A percentile compares a stretch with the other conserved stretches of the same genome.
phyloP scores from a whole-genome alignment of 176 grass and related monocot species.

The Poa annua region DNA sequence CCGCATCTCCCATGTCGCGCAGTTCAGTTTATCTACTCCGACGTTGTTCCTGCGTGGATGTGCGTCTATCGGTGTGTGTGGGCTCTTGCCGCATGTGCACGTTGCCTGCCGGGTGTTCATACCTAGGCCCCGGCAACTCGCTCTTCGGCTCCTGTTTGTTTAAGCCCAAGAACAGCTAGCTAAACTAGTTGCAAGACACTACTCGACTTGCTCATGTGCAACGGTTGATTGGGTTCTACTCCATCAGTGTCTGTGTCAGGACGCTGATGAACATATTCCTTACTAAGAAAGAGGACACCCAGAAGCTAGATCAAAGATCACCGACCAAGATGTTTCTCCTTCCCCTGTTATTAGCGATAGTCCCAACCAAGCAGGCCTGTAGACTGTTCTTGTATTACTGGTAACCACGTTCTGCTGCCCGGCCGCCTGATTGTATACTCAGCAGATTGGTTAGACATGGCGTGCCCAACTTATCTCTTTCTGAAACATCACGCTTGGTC shows the following conservation, averaged over 20 bases:
- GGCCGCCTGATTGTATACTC: neutral
- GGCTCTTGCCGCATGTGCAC: slow-evolving; percentile 30
- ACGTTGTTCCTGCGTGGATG: neutral
- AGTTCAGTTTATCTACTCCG: neutral
- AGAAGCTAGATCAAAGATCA: neutral
- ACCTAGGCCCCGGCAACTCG: neutral
- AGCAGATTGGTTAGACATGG: neutral
- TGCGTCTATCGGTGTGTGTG: neutral
- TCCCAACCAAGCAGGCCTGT: neutral
- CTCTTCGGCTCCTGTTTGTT: neutral
- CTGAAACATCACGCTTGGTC: neutral
- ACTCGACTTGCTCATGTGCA: slow-evolving; percentile 45
- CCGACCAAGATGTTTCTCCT: neutral
- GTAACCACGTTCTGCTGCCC: slow-evolving; percentile 39
- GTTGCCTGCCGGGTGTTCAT: slow-evolving; percentile 40
- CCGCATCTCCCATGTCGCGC: slow-evolving; percentile 15
- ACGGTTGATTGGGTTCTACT: slow-evolving; percentile 47
- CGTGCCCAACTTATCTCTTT: neutral
- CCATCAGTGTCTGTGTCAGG: slow-evolving; percentile 41
- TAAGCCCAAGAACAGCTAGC: neutral
- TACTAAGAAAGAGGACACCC: neutral
- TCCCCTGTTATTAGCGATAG: neutral
- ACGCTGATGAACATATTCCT: slow-evolving; percentile 28
- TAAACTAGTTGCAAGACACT: too few species aligned
- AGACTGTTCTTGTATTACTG: neutral